Base-by-base conservation (phyloP, 768 basidiomycete genomes). In the Naematelia encephala region DNA sequence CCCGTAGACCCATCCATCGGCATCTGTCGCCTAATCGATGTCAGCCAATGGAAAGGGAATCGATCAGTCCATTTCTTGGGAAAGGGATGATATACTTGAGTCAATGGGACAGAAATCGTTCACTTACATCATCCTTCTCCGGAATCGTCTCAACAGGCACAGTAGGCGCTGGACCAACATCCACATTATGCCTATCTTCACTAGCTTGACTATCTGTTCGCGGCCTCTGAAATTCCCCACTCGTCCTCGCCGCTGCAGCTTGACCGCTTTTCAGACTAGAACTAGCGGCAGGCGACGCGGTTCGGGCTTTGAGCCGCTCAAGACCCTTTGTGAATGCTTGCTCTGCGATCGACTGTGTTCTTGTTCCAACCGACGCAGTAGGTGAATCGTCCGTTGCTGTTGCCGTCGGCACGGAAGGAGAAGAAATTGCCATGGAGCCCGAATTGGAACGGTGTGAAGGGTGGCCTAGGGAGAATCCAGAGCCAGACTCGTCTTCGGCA, bases 1-100 rank as follows among this genome's bases (percentile, higher is more conserved):
- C 1, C 86, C 87, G 69, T 91, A 96, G 4, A 91, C 83, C 92
- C 92, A 97, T 3, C 92, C 92, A 60, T 93, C 90, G 2, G 81
- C 72, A 72, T 97, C 92, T 1, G 91, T 94, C 8, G 28, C 55
- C 59, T 60, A 30, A 4, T 1, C 11, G 25, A 4, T 10, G 23
- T 59, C 29, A 59, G 57, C 60, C 8, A 39, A 16, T 8, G 34
- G 8, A 16, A 8, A 16, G 26, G 25, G 22, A 3, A n/a, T 14
- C 50, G 2, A 8, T 50, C 8, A 23, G n/a, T 26, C 4, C 28
- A 8, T 22, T 5, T 22, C 5, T 23, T 22, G 22, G 5, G 28
- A 23, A 16, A 43, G 11, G n/a, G n/a, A n/a, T n/a, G 5, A 8
- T 56, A 25, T 39, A 5, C 5, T 53, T 34, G 22, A 34, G 8